Base-by-base conservation (phyloP, 208 protist genomes). In the Crithidia fasciculata region DNA sequence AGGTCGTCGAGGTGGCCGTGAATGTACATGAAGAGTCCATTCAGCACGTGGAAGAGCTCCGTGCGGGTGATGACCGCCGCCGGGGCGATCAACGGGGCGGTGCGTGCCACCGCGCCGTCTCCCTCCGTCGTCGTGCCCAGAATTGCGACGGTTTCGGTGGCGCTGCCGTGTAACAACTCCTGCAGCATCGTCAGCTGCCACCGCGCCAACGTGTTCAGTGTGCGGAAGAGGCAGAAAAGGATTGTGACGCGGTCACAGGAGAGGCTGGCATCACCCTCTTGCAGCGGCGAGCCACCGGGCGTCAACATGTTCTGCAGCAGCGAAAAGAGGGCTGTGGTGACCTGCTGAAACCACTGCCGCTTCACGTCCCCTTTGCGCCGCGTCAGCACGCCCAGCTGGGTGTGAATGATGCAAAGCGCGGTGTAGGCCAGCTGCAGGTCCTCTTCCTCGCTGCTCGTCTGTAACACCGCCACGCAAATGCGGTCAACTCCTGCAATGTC, bases 11-110 rank as follows among this genome's bases (percentile, higher is more conserved):
- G 59, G 74, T 94, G 87, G 13, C 76, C 70, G 47, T 82, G 69
- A 18, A 94, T 81, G 69, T 92, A 94, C 45, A 67, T 66, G 69
- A 94, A 93, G 56, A 94, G 91, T 2, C 77, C 81, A 54, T 74
- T 89, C 44, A 94, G 76, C 39, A 93, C 71, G 72, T 93, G 89
- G 62, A 94, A 90, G 12, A 96, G 67, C 76, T 96, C 88, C 49
- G 78, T 93, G 49, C 87, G 78, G 7, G 86, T 94, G 45, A 93
- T 87, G 53, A 81, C 80, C 66, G 64, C 43, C 4, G 75, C 65
- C 53, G 40, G 56, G 41, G 44, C 44, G n/a, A 15, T 60, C 68
- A 8, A 41, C 61, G 9, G 70, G 54, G 5, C 68, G 18, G 41
- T 61, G 12, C 64, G 65, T 13, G 68, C 60, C 39, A 37, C 58